These are phyloP conservation scores for Mortierella sp. DNA, from an alignment of 371 early-diverging fungal species.

Conservation along the genomic window DNA sequence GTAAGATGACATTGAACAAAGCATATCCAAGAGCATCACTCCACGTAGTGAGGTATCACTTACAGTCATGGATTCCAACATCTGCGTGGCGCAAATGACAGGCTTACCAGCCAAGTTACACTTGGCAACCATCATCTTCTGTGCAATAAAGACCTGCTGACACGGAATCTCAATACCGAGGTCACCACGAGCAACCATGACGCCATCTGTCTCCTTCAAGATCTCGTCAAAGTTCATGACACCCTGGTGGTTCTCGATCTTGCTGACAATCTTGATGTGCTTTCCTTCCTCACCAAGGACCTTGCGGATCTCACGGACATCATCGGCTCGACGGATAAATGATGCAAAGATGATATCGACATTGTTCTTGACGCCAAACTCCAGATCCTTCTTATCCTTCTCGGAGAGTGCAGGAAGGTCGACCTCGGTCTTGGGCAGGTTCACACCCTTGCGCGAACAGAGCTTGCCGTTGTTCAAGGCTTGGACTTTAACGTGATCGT, in stretches of 20 bases:
- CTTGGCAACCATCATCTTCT: conserved; percentile 97
- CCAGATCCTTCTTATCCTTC: conserved; percentile 92
- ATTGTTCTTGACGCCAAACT: conserved; percentile 93
- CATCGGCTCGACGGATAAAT: conserved; percentile 92
- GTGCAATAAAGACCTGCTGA: conserved; percentile 91
- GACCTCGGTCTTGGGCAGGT: conserved; percentile 87
- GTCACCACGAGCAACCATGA: conserved; percentile 99
- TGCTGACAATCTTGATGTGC: conserved; percentile 93
- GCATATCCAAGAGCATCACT: conserved; percentile 9
- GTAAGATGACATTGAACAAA: not conserved
- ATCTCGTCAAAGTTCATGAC: conserved; percentile 98
- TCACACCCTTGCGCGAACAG: conserved; percentile 88
- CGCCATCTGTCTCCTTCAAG: conserved; percentile 92
- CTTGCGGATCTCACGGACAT: conserved; percentile 85
- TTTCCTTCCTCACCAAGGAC: conserved; percentile 83
- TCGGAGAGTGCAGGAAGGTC: conserved; percentile 94
- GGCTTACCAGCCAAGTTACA: conserved; percentile 96
- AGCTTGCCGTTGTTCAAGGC: conserved; percentile 83
- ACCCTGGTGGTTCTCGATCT: conserved; percentile 97
- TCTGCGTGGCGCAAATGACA: conserved; percentile 98
- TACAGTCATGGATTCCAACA: conserved; percentile 98
- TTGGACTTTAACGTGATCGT: conserved; percentile 72
- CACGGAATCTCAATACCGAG: conserved; percentile 98
- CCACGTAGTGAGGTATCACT: conserved; percentile 23
- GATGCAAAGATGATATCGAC: conserved; percentile 98